Conservation (phyloP, 371 early-diverging fungal species). For the Circinella minor region DNA sequence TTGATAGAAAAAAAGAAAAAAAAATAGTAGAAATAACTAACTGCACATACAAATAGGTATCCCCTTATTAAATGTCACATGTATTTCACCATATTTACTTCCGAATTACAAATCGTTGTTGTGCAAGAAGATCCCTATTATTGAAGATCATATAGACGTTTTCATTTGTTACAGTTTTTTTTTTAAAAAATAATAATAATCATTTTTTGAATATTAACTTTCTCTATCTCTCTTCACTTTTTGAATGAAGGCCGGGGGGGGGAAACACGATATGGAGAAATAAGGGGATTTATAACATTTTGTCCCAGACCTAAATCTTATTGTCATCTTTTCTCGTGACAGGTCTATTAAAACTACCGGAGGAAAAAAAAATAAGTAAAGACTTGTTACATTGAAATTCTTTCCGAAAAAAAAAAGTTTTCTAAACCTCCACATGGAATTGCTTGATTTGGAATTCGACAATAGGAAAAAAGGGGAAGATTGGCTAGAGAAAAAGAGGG, state of each 20-base stretch:
- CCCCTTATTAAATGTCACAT: too few relatives aligned
- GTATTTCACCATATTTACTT: background rate
- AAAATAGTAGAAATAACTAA: background rate
- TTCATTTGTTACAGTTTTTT: too few relatives aligned
- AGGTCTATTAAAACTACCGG: background rate
- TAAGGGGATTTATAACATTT: too few relatives aligned
- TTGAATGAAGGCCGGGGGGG: too few relatives aligned
- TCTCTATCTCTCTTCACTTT: background rate
- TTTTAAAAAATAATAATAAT: too few relatives aligned
- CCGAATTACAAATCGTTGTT: background rate
- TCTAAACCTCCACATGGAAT: background rate
- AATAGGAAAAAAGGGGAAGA: too few relatives aligned
- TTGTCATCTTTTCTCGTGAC: background rate
- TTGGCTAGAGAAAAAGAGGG: too few relatives aligned
- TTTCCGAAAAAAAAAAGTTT: background rate
- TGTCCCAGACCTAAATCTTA: too few relatives aligned
- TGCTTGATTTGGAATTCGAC: background rate
- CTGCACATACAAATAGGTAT: too few relatives aligned
- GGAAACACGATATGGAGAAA: background rate
- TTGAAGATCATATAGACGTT: too few relatives aligned
- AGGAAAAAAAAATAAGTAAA: background rate
- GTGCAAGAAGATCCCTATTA: too few relatives aligned
- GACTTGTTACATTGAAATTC: background rate
- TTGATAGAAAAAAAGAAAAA: too few relatives aligned
- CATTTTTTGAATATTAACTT: background rate